Evolutionary conservation across 805 yeast species (phyloP).

Genomic region (Yamadazyma tumulicola): DNA sequence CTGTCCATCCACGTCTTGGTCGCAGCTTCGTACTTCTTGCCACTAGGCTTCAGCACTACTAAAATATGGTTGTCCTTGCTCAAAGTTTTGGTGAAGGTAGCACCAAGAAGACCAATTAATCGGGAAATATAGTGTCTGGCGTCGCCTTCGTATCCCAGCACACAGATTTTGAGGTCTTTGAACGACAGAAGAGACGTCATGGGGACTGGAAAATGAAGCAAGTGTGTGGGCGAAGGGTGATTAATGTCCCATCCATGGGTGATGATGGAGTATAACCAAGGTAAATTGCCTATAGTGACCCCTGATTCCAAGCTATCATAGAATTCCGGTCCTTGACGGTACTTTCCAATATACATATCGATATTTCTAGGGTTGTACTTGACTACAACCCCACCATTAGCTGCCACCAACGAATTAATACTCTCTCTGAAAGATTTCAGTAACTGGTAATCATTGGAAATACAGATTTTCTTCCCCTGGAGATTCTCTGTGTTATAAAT

Average conservation of each 20-base stretch:
- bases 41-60: conserved; percentile 62
- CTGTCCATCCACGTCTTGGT: conserved; percentile 52
- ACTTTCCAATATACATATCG: conserved; percentile 57
- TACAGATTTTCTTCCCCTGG: conserved; percentile 43
- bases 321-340: conserved; percentile 57
- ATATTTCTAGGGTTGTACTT: conserved; percentile 17
- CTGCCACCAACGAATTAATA: conserved; percentile 42
- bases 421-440: conserved; percentile 40
- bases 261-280: conserved; percentile 74
- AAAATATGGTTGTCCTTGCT: conserved; percentile 68
- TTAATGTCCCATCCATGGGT: conserved; percentile 49
- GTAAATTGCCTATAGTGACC: conserved; percentile 57
- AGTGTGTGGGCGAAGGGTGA: conserved; percentile 50
- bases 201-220: conserved; percentile 72
- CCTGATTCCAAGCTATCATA: conserved; percentile 38
- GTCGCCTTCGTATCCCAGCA: conserved; percentile 84
- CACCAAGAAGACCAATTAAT: conserved; percentile 69
- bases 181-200: conserved; percentile 50
- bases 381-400: conserved; percentile 53
- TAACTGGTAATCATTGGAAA: conserved; percentile 56
- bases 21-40: conserved; percentile 76
- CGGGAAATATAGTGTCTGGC: conserved; percentile 69
- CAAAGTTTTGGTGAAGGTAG: conserved; percentile 63
- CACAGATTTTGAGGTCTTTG: conserved; percentile 53
- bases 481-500: conserved; percentile 25